Percentiles rank a stretch among this genome's conserved stretches.
Conservation (phyloP, 2,329 filamentous ascomycete genomes). For the Lasiodiplodia sp. region DNA sequence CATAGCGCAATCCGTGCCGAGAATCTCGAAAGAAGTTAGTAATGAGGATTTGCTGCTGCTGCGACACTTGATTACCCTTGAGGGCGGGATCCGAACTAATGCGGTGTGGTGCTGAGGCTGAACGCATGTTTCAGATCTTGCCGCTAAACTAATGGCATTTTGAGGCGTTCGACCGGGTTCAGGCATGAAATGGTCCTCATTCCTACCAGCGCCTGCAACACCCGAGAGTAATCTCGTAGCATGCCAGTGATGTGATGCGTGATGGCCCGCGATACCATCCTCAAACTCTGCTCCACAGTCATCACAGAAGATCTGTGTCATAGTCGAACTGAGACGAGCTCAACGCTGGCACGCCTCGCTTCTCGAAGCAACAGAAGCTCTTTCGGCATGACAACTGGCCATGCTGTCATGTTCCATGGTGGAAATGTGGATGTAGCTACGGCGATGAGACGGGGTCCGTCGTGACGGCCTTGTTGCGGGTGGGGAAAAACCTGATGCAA, state of each 20-base stretch:
- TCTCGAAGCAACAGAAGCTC: neutral
- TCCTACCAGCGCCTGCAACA: neutral
- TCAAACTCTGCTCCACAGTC: neutral
- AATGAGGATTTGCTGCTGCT: neutral
- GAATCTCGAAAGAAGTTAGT: neutral
- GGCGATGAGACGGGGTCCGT: constrained; percentile 5
- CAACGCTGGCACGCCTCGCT: neutral
- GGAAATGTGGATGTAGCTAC: neutral
- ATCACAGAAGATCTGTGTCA: neutral
- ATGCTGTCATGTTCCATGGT: neutral
- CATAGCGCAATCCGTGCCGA: neutral
- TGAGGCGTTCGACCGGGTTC: neutral
- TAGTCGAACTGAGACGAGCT: neutral
- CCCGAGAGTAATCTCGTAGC: neutral
- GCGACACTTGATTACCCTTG: neutral
- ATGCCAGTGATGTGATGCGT: neutral
- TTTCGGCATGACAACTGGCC: neutral
- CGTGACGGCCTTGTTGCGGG: neutral
- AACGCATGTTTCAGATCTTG: too few species aligned
- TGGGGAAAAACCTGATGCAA: constrained; percentile 8
- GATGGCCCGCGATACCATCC: neutral
- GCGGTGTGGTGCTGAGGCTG: neutral
- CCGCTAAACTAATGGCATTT: neutral
- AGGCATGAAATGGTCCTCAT: neutral
- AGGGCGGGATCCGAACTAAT: neutral